phyloP scores from a whole-genome alignment of 1,284 basidiomycete genomes.

The Moesziomyces antarcticus region DNA sequence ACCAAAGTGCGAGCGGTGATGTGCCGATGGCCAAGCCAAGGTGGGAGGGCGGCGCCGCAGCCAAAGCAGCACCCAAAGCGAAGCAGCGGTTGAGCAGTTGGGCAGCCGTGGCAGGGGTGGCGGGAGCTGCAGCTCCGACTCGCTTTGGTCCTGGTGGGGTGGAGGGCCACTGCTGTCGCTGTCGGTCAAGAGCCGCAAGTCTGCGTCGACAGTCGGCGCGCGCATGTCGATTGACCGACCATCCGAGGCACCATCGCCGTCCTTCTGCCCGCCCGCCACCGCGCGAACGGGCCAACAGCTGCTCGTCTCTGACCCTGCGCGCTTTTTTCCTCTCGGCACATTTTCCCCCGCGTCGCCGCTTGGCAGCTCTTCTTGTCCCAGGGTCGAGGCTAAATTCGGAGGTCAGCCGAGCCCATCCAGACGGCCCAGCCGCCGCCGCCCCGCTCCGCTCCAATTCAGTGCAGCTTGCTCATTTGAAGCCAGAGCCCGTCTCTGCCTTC shows the following conservation, averaged over 20 bases:
- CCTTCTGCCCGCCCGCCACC: too few species aligned
- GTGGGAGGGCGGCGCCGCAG: too few species aligned
- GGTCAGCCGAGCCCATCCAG: neutral
- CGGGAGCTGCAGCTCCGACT: too few species aligned
- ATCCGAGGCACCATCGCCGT: neutral
- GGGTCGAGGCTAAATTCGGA: neutral
- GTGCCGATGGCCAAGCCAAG: too few species aligned
- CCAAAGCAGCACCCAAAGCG: too few species aligned
- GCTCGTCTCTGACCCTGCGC: constrained; percentile 2
- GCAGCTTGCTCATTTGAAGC: too few species aligned
- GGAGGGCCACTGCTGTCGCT: neutral
- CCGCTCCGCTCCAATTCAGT: too few species aligned
- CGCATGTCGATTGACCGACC: neutral
- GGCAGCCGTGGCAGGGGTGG: too few species aligned
- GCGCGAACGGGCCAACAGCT: constrained; percentile 16
- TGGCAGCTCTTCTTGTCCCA: neutral
- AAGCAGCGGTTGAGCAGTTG: too few species aligned
- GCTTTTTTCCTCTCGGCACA: neutral
- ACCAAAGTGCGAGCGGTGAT: too few species aligned
- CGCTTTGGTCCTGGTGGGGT: neutral
- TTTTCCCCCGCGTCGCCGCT: neutral
- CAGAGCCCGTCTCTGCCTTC: too few species aligned
- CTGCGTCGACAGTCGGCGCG: neutral
- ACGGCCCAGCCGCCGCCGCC: too few species aligned
- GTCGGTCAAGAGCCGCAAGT: neutral